Evolutionary conservation across 371 early-diverging fungal species (phyloP), one percentile per base, ranked within the genome.

Genomic region (Zancudomyces culisetae): DNA sequence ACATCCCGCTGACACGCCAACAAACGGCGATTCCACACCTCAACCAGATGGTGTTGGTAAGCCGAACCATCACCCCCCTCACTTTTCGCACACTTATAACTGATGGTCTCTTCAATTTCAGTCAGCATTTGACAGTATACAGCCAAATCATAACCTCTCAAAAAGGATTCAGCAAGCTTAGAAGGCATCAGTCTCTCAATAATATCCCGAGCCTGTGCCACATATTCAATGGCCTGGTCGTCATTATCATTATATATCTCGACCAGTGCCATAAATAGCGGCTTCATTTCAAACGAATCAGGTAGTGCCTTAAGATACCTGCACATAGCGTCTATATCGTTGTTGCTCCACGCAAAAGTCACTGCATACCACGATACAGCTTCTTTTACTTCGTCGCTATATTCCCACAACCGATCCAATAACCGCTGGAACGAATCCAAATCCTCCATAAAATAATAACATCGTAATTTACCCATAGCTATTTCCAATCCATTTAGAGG

Each of bases 91-190:
- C n/a, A n/a, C 58, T 91, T 93, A 68, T 87, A 96, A 1, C 68
- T 65, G 26, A 98, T 85, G 60, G 92, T 86, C 62, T 98, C 98
- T 62, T 98, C 98, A 42, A 98, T 66, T 59, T 98, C 98, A 0
- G 93, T 85, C 48, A 98, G 74, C 90, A 93, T 86, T 61, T 98
- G 98, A 41, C 91, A 87, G 26, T 90, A 79, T 2, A 96, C 91
- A 0, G 94, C 76, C 0, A 70, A 71, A 30, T 71, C 71, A 65
- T 98, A 98, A 0, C 93, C 90, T 29, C 96, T 82, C 58, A 79
- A 87, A 60, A 94, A 96, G 48, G 90, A 90, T 66, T 98, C 98
- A 18, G 89, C 74, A 23, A 94, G 64, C 0, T 92, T 87, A 22
- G 89, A 83, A 35, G 56, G 42, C 43, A 65, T 52, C 2, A 59